phyloP scores from a whole-genome alignment of 441 rosid species.

The Jatropha podagrica region DNA sequence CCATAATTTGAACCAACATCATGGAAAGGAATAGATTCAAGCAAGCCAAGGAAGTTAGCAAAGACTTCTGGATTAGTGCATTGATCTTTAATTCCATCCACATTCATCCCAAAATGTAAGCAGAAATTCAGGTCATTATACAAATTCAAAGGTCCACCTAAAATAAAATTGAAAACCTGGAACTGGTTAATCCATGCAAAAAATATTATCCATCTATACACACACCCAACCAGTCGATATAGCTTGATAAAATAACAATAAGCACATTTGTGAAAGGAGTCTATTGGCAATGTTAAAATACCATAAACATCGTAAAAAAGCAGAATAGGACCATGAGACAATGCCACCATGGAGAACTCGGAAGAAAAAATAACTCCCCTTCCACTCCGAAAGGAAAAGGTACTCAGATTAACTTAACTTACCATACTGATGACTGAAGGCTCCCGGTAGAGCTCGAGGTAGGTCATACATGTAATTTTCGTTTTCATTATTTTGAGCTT shows the following conservation, averaged over 20 bases:
- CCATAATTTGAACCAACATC: conserved; percentile 60
- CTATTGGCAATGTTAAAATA: background rate
- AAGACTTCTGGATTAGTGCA: conserved; percentile 76
- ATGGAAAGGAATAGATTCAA: conserved; percentile 82
- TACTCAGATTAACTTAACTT: conserved; percentile 30
- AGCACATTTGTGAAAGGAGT: conserved; percentile 4
- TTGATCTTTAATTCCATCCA: conserved; percentile 59
- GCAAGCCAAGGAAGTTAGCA: conserved; percentile 77
- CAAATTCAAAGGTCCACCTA: conserved; percentile 53
- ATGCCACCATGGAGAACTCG: background rate
- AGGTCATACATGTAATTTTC: conserved; percentile 39
- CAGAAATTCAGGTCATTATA: conserved; percentile 53
- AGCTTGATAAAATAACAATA: background rate
- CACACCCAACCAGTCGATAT: background rate
- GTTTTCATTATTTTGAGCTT: conserved; percentile 32
- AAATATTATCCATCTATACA: background rate
- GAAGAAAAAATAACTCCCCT: background rate
- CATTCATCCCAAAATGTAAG: conserved; percentile 53
- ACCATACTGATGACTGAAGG: conserved; percentile 61
- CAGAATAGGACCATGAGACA: background rate
- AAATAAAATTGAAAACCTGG: conserved; percentile 15
- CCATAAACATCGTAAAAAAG: conserved; percentile 2
- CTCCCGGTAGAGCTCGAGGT: conserved; percentile 69
- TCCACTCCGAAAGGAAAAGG: background rate
- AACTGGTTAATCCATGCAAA: background rate